Base-by-base conservation (phyloP, 2,329 filamentous ascomycete species). In the Claviceps pazoutovae region DNA sequence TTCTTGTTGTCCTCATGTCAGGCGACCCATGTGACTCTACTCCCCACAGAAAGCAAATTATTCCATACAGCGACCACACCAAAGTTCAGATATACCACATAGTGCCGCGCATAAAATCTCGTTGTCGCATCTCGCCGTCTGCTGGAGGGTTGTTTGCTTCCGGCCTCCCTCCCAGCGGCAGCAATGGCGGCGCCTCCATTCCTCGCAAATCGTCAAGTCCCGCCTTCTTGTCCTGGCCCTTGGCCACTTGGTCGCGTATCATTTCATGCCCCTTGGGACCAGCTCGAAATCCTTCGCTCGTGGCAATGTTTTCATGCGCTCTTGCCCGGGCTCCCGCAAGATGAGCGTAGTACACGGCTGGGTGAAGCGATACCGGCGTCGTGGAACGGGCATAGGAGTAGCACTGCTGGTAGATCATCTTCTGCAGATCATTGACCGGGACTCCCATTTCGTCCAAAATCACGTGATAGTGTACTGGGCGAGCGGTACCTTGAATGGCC, bases 341-440 rank as follows among this genome's bases (percentile, higher is more conserved):
- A 67, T 98, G 93, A 0, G 94, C 89, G 59, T 98, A 98, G 74
- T 98, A 98, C 0, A 97, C 84, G 0, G 93, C 89, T 0, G 93
- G 93, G 57, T 83, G 86, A 0, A 93, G 68, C 0, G 90, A 96
- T 0, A 98, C 90, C 0, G 93, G 88, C 0, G 91, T 97, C 0
- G 90, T 97, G 0, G 90, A 93, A 16, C 93, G 82, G 51, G 85
- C 83, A 62, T 95, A 98, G 52, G 95, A 88, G 67, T 95, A 98
- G 45, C 85, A 95, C 56, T 96, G 89, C 58, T 95, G 85, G 60
- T 97, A 97, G 21, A 97, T 84, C 78, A 97, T 85, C 52, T 83
- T 83, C 61, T 95, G 86, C 0, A 98, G 73, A 2, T 83, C 75
- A 43, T 86, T 81, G 0, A 83, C 74, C 1, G 74, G 66, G 60